phyloP scores from a whole-genome alignment of 2,329 filamentous ascomycete genomes.

The Paramyrothecium sp. region DNA sequence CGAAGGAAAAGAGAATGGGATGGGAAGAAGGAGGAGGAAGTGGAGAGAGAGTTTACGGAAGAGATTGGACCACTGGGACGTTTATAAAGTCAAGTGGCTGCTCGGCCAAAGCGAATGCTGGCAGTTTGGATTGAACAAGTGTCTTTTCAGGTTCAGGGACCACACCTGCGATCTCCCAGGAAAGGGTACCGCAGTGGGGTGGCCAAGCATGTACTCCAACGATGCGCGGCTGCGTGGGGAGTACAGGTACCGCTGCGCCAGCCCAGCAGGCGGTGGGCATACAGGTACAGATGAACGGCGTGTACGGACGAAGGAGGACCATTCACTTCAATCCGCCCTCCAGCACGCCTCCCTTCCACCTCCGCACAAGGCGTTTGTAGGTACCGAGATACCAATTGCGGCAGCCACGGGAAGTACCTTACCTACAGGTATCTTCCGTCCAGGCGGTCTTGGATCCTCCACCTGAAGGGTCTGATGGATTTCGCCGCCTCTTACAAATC shows the following conservation, averaged over 20 bases:
- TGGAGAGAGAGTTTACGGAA: constrained; percentile 7
- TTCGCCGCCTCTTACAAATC: neutral
- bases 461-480: neutral
- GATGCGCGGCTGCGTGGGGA: neutral
- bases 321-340: neutral
- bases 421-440: neutral
- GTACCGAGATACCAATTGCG: neutral
- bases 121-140: neutral
- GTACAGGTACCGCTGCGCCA: neutral
- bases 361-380: neutral
- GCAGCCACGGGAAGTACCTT: neutral
- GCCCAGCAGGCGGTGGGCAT: neutral
- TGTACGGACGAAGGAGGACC: neutral
- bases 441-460: too few species aligned
- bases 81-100: neutral
- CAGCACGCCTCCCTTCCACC: neutral
- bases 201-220: neutral
- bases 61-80: neutral
- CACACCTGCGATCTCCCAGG: too few species aligned
- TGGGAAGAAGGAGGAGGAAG: constrained; percentile 15
- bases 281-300: neutral
- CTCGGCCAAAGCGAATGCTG: neutral
- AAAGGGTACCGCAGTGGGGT: neutral
- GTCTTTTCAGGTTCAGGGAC: neutral
- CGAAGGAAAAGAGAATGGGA: constrained; percentile 18